A percentile compares a stretch with the other conserved stretches of the same genome.
These are phyloP conservation scores for Monosporascus cannonballus DNA, from an alignment of 2,329 filamentous ascomycete species.

Conservation along the genomic window DNA sequence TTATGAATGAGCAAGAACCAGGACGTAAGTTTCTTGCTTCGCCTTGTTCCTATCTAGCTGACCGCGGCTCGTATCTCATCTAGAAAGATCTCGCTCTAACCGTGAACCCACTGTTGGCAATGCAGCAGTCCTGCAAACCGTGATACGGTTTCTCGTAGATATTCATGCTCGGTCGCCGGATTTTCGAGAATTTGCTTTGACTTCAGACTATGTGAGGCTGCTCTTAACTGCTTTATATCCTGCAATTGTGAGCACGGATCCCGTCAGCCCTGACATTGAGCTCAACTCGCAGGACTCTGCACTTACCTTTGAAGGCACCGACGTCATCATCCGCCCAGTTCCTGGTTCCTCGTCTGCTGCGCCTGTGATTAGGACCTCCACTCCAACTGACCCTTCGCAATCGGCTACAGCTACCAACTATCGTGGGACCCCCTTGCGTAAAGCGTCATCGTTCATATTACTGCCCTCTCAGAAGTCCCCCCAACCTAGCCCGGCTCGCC, in stretches of 20 bases:
- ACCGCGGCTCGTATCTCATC: constrained; percentile 12
- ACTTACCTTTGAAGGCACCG: constrained; percentile 78
- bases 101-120: constrained; percentile 50
- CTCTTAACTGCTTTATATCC: constrained; percentile 79
- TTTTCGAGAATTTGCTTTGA: constrained; percentile 77
- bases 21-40: constrained; percentile 35
- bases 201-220: constrained; percentile 75
- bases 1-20: constrained; percentile 55
- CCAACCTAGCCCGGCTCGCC: constrained; percentile 53
- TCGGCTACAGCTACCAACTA: constrained; percentile 28
- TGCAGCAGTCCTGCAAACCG: constrained; percentile 63
- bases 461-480: constrained; percentile 65
- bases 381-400: constrained; percentile 43
- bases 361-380: constrained; percentile 70
- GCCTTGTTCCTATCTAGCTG: background rate
- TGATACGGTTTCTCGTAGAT: constrained; percentile 73
- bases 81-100: constrained; percentile 35
- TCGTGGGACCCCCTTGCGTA: constrained; percentile 59
- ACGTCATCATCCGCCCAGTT: constrained; percentile 75
- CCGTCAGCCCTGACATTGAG: constrained; percentile 77
- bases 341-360: constrained; percentile 52
- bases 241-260: constrained; percentile 78
- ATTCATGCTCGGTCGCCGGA: constrained; percentile 68
- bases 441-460: constrained; percentile 87
- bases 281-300: constrained; percentile 76